These are phyloP conservation scores for Microsporum canis DNA, from an alignment of 2,329 filamentous ascomycete genomes.

Conservation along the genomic window DNA sequence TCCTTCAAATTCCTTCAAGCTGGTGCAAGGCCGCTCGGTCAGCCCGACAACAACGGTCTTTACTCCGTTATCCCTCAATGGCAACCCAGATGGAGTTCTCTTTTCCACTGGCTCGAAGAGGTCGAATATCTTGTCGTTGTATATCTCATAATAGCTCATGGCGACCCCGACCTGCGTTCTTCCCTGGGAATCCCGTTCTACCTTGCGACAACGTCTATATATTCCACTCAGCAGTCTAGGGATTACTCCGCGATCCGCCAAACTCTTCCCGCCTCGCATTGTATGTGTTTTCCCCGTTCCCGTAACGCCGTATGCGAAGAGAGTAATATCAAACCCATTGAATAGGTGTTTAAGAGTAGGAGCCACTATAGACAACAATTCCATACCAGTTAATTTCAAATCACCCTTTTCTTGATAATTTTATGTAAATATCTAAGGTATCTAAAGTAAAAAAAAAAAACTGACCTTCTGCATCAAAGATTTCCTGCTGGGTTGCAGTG, in stretches of 20 bases:
- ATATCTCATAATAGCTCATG: constrained; percentile 91
- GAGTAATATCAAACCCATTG: constrained; percentile 67
- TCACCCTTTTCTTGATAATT: background rate
- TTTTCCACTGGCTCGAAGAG: constrained; percentile 80
- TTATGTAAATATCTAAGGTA: background rate
- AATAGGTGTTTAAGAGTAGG: constrained; percentile 88
- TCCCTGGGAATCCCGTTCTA: constrained; percentile 64
- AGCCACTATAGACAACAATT: constrained; percentile 48
- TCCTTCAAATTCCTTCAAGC: constrained; percentile 78
- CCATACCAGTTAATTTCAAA: background rate
- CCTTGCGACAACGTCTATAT: constrained; percentile 74
- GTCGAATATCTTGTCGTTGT: constrained; percentile 91
- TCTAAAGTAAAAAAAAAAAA: constrained; percentile 9
- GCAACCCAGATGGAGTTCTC: constrained; percentile 67
- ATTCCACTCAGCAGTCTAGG: constrained; percentile 74
- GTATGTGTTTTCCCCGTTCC: constrained; percentile 93
- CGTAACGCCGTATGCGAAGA: constrained; percentile 88
- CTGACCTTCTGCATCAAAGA: constrained; percentile 82
- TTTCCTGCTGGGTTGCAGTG: constrained; percentile 64
- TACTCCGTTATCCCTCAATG: constrained; percentile 72
- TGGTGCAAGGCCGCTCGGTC: constrained; percentile 69
- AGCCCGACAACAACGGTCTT: constrained; percentile 80
- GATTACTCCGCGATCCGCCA: constrained; percentile 79
- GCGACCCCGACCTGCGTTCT: constrained; percentile 60
- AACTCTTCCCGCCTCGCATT: constrained; percentile 80